Evolutionary conservation across 73 alveolate genomes (phyloP).

Genomic region (Effrenium voratum): DNA sequence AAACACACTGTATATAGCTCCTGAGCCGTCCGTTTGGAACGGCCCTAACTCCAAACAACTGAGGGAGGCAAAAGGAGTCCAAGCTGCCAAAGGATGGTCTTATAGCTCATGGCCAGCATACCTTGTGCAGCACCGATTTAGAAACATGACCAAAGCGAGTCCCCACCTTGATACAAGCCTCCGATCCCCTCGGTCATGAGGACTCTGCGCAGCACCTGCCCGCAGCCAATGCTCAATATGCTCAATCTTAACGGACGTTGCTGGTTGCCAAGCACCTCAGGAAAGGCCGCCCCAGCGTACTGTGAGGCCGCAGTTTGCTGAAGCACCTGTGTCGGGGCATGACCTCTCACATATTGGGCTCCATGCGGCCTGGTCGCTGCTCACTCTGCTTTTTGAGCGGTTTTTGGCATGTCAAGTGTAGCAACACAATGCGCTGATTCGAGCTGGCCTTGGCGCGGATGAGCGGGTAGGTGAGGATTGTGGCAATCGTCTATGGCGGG

Average conservation of each 20-base stretch:
- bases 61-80: no score
- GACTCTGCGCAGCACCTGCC: slow-evolving; percentile 42
- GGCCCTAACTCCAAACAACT: no score
- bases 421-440: no score
- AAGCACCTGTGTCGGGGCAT: no score
- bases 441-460: slow-evolving; percentile 81
- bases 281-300: slow-evolving; percentile 16
- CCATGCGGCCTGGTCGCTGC: no score
- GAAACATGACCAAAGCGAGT: no score
- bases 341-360: no score
- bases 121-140: neutral
- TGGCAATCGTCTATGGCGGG: slow-evolving; percentile 25
- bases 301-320: slow-evolving; percentile 47
- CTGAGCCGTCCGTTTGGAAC: no score
- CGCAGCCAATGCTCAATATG: neutral
- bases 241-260: neutral
- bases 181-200: slow-evolving; percentile 42
- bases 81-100: slow-evolving; percentile 41
- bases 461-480: slow-evolving; percentile 71
- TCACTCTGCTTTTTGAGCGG: no score
- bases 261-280: neutral
- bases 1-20: no score
- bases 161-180: slow-evolving; percentile 68
- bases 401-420: no score
- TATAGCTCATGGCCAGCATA: slow-evolving; percentile 86